Evolutionary conservation across 495 filamentous ascomycete species (phyloP).

Genomic region (Geoglossum glabrum): DNA sequence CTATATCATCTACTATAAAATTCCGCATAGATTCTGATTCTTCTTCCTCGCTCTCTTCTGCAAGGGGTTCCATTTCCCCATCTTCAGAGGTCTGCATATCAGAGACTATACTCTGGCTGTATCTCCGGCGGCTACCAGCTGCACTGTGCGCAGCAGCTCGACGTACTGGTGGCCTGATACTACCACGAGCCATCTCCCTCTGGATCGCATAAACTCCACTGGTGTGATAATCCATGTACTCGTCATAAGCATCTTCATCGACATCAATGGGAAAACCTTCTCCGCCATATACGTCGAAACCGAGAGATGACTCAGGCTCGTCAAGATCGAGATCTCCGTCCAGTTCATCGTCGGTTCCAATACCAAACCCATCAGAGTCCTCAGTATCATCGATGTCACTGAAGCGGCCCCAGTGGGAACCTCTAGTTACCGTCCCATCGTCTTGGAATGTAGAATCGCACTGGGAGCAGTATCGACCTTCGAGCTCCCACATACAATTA

Average conservation of each 20-base stretch:
- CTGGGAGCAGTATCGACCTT: constrained; percentile 29
- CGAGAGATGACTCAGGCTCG: constrained; percentile 11
- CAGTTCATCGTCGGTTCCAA: constrained; percentile 2
- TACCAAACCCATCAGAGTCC: background rate
- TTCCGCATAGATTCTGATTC: background rate
- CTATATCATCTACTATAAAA: constrained; percentile 4
- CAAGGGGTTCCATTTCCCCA: constrained; percentile 3
- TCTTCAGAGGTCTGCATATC: constrained; percentile 6
- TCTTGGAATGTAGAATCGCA: constrained; percentile 32
- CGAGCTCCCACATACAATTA: constrained; percentile 43
- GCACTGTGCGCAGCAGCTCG: constrained; percentile 3
- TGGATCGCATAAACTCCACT: constrained; percentile 1
- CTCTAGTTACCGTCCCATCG: constrained; percentile 15
- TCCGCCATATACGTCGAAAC: constrained; percentile 3
- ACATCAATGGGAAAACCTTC: background rate
- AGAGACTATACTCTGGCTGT: constrained; percentile 3
- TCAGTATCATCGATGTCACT: constrained; percentile 5
- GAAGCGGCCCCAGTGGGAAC: background rate
- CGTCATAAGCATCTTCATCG: background rate
- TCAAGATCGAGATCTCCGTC: constrained; percentile 22
- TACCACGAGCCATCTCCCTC: background rate
- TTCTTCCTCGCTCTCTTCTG: constrained; percentile 5
- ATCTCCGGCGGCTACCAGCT: constrained; percentile 1
- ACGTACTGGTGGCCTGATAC: constrained; percentile 2
- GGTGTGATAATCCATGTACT: background rate